Percentiles rank a stretch among this genome's conserved stretches.
These are phyloP conservation scores for Corynespora cassiicola DNA, from an alignment of 2,329 filamentous ascomycete genomes.

Conservation along the genomic window DNA sequence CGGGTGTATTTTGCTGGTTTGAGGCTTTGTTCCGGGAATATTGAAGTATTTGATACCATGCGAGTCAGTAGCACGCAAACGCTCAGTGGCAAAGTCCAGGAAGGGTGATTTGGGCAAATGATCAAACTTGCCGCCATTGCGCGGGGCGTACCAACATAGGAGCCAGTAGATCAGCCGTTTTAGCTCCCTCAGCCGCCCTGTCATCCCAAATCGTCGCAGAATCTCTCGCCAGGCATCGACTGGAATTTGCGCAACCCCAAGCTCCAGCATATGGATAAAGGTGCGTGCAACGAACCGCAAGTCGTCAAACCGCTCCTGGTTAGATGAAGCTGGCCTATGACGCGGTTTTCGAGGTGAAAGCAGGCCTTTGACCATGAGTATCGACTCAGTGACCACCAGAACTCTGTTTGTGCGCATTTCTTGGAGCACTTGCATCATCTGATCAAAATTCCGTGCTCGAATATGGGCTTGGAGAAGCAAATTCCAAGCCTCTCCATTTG, in stretches of 20 bases:
- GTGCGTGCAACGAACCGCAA: constrained; percentile 56
- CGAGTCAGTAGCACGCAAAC: constrained; percentile 16
- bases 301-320: constrained; percentile 37
- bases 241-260: constrained; percentile 49
- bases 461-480: constrained; percentile 52
- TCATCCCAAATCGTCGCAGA: constrained; percentile 66
- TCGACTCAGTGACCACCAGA: constrained; percentile 51
- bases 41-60: too few species aligned
- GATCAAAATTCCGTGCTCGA: constrained; percentile 26
- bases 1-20: constrained; percentile 25
- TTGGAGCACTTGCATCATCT: constrained; percentile 47
- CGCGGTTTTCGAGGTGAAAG: constrained; percentile 48
- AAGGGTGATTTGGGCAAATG: constrained; percentile 28
- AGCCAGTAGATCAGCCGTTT: constrained; percentile 61
- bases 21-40: constrained; percentile 4
- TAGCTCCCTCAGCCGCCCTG: constrained; percentile 58
- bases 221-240: constrained; percentile 63
- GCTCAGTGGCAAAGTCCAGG: constrained; percentile 24
- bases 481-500: constrained; percentile 53
- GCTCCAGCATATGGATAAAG: constrained; percentile 55
- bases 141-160: constrained; percentile 45
- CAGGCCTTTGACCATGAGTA: constrained; percentile 47
- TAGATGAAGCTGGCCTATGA: constrained; percentile 35
- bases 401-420: constrained; percentile 58
- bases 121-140: constrained; percentile 21